These are phyloP conservation scores for Kodamaea plutei DNA, from an alignment of 1,139 yeast genomes.

Conservation along the genomic window DNA sequence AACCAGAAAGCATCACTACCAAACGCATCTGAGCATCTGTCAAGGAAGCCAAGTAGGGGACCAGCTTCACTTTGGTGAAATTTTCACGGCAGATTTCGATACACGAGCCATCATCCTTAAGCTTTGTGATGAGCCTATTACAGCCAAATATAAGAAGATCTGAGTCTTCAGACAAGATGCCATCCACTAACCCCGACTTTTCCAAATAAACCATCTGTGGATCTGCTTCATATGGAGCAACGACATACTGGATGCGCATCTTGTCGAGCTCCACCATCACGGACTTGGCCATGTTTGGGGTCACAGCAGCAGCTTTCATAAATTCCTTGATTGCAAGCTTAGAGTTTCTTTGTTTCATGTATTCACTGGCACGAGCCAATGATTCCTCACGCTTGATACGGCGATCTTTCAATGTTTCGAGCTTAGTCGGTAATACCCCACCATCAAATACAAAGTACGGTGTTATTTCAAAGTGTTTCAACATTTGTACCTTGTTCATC, in stretches of 20 bases:
- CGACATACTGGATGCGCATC: constrained; percentile 65
- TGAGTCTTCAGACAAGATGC: constrained; percentile 90
- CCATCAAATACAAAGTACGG: constrained; percentile 96
- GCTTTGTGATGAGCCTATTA: constrained; percentile 66
- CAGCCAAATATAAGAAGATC: constrained; percentile 92
- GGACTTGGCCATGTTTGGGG: constrained; percentile 88
- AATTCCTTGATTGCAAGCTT: constrained; percentile 64
- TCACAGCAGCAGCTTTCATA: constrained; percentile 79
- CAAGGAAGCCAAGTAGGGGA: constrained; percentile 45
- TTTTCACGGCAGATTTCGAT: constrained; percentile 59
- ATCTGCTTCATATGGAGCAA: constrained; percentile 98
- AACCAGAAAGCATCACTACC: constrained; percentile 87
- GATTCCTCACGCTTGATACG: constrained; percentile 54
- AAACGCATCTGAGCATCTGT: constrained; percentile 59
- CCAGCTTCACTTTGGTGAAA: constrained; percentile 42
- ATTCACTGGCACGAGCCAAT: constrained; percentile 49
- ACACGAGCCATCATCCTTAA: constrained; percentile 74
- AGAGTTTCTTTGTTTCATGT: constrained; percentile 47
- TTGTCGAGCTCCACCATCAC: constrained; percentile 68
- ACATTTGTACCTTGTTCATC: constrained; percentile 60
- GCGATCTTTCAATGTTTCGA: constrained; percentile 67
- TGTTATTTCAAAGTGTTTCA: constrained; percentile 62
- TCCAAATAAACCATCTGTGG: constrained; percentile 94
- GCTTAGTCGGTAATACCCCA: constrained; percentile 76
- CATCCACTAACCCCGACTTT: constrained; percentile 69